Base-by-base conservation (phyloP, 306 rosid species). In the Heteromeles arbutifolia region DNA sequence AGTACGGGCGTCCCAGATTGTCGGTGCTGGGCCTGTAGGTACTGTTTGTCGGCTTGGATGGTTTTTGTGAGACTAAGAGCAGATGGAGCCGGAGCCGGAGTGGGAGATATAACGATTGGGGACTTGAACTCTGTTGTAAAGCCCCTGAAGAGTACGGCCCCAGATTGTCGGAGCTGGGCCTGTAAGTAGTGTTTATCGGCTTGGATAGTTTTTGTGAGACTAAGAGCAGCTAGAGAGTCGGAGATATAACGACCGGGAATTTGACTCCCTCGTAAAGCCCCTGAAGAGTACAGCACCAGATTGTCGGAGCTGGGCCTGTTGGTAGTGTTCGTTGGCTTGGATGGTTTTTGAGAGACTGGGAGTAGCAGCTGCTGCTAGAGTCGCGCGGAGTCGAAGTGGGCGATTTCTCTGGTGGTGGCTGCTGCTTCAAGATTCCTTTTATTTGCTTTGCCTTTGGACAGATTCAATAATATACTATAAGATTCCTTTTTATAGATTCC, bases 231-330 rank as follows among this genome's bases (percentile, higher is more conserved):
- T 6, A 79, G 63, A 86, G 87, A 66, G 93, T 79, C 58, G 58
- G 58, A 53, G 58, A 53, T 9, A 89, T 7, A 4, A 67, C 78
- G 0, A 80, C 76, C 2, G 93, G 97, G 72, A 95, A 87, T 25
- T 22, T 86, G 57, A 78, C 74, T 44, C 89, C 97, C 14, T 70
- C 31, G 74, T 52, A 85, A 3, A 84, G 31, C 82, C 90, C 70
- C 97, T 81, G 72, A 92, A 59, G 80, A 95, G 89, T 8, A 92
- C 13, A 0, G 97, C 97, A 22, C 97, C 93, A 0, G 96, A 87
- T 26, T 85, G 65, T 54, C 32, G 91, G 1, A 95, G 90, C 44
- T 83, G 69, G 0, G 93, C 85, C 74, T 89, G 86, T 3, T 87
- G 76, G 32, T 59, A 76, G 1, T 75, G 80, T 81, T 82, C 82